Percentiles rank a stretch among this genome's conserved stretches.
Evolutionary conservation across 1,284 basidiomycete species (phyloP).

Genomic region (Cutaneotrichosporon arboriforme): DNA sequence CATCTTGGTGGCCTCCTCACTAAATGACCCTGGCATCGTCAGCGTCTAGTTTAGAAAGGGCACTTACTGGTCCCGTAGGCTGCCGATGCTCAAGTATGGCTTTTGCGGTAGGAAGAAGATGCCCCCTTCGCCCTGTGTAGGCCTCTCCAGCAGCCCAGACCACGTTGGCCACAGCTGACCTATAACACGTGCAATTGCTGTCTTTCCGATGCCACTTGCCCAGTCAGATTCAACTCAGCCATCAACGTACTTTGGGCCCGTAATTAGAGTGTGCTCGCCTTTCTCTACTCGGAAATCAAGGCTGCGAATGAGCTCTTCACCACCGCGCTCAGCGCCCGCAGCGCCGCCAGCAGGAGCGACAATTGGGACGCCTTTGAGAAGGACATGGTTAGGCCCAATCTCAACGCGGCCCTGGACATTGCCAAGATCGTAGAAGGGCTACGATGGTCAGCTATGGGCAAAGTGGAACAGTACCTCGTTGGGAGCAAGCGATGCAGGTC

Average conservation of each 20-base stretch:
- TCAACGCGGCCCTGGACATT: conserved; percentile 49
- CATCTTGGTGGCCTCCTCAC: conserved; percentile 14
- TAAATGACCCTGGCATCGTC: conserved; percentile 40
- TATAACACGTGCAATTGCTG: conserved; percentile 81
- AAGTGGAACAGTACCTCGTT: conserved; percentile 23
- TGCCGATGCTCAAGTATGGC: conserved; percentile 83
- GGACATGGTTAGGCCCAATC: conserved; percentile 50
- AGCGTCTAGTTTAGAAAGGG: neutral
- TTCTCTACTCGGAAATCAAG: conserved; percentile 65
- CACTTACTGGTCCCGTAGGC: conserved; percentile 74
- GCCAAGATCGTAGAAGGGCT: conserved; percentile 50
- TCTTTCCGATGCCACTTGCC: conserved; percentile 83
- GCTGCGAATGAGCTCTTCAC: conserved; percentile 64
- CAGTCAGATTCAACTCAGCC: conserved; percentile 1
- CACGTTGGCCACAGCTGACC: conserved; percentile 75
- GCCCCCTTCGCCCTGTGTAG: conserved; percentile 50
- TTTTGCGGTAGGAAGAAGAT: conserved; percentile 89
- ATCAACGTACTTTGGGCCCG: conserved; percentile 58
- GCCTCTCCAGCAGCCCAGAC: conserved; percentile 50
- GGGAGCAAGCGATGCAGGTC: conserved; percentile 25
- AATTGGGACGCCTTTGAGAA: conserved; percentile 67
- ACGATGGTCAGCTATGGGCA: conserved; percentile 23
- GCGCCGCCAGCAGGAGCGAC: conserved; percentile 58
- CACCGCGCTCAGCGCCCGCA: conserved; percentile 52
- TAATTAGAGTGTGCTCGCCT: conserved; percentile 89